A percentile compares a stretch with the other conserved stretches of the same genome.
These are phyloP conservation scores for Termitomyces sp. DNA, from an alignment of 768 basidiomycete species.

Conservation along the genomic window DNA sequence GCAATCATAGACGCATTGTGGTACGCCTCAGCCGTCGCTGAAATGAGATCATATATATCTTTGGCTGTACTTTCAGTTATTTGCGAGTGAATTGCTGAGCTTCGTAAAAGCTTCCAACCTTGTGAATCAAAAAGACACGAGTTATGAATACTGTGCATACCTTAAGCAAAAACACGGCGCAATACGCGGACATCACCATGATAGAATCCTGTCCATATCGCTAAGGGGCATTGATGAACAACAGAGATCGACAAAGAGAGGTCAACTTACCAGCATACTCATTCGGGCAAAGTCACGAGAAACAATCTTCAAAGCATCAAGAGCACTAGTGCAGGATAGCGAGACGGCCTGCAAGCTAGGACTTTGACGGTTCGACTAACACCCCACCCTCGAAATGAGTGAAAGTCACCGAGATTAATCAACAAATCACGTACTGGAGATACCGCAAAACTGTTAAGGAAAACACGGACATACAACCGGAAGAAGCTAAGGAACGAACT, in stretches of 20 bases:
- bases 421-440: conserved; percentile 41
- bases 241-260: neutral
- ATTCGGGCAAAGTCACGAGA: conserved; percentile 71
- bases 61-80: conserved; percentile 57
- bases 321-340: conserved; percentile 71
- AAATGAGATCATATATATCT: conserved; percentile 64
- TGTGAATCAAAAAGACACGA: conserved; percentile 5
- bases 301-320: conserved; percentile 67
- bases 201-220: conserved; percentile 84
- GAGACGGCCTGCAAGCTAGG: conserved; percentile 68
- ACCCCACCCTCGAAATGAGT: neutral
- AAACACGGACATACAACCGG: conserved; percentile 73
- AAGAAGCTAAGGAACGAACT: conserved; percentile 73
- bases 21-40: conserved; percentile 74
- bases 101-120: conserved; percentile 59
- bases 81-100: conserved; percentile 51
- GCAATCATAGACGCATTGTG: conserved; percentile 64
- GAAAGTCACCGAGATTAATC: neutral
- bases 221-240: conserved; percentile 31
- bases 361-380: conserved; percentile 50
- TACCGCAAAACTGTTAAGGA: conserved; percentile 80
- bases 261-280: conserved; percentile 61
- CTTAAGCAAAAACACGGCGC: conserved; percentile 76
- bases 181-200: conserved; percentile 83
- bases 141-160: conserved; percentile 31